Conservation (phyloP, 2,329 filamentous ascomycete species). For the Nemania sp. region DNA sequence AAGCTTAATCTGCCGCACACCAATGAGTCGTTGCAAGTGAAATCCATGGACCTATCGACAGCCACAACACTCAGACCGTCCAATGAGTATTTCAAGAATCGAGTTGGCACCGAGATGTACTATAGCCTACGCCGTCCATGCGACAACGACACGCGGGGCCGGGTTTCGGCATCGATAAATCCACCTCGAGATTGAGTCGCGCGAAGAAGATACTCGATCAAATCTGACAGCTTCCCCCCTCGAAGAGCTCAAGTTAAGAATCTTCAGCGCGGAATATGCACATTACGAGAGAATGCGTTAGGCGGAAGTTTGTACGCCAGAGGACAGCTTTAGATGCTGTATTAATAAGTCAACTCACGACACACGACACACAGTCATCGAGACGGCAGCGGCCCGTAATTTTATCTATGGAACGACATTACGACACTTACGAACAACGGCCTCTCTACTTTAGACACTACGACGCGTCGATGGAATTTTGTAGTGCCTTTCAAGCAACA, state of each 20-base stretch:
- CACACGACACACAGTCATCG: not conserved
- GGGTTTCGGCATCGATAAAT: constrained; percentile 19
- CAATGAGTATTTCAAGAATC: not conserved
- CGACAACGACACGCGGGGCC: constrained; percentile 32
- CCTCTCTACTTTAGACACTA: constrained; percentile 1
- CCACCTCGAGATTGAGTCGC: constrained; percentile 31
- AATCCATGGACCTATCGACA: not conserved
- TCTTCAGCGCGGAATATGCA: not conserved
- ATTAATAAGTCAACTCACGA: not conserved
- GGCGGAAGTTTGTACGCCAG: not conserved
- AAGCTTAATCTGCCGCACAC: not conserved
- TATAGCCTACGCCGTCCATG: constrained; percentile 20
- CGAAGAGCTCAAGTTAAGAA: not conserved
- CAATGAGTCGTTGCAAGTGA: too few relatives aligned
- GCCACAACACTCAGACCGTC: not conserved
- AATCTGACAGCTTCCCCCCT: too few relatives aligned
- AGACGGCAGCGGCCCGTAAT: not conserved
- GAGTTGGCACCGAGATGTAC: constrained; percentile 37
- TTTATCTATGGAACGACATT: constrained; percentile 1
- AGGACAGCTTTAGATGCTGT: constrained; percentile 4
- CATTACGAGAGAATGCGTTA: constrained; percentile 3
- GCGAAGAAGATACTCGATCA: constrained; percentile 32
- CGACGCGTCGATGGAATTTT: constrained; percentile 1
- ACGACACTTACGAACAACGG: not conserved
- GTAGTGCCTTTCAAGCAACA: constrained; percentile 5